These are phyloP conservation scores for Curvularia verruculosa DNA, from an alignment of 2,329 filamentous ascomycete species.

Conservation along the genomic window DNA sequence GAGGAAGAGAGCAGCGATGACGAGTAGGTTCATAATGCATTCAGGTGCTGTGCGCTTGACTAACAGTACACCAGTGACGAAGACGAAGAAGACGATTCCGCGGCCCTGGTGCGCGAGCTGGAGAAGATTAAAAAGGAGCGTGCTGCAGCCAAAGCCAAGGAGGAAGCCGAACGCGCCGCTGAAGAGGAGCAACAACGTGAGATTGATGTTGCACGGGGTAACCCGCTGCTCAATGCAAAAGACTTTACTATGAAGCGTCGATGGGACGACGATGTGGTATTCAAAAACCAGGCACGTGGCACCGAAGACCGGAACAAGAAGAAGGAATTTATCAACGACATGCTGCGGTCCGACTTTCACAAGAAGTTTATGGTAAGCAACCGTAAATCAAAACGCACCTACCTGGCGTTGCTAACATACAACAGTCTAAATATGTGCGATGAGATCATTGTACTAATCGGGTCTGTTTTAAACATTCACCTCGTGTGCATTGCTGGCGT, in stretches of 20 bases:
- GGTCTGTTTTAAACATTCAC: neutral
- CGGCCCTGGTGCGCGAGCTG: slow-evolving; percentile 87
- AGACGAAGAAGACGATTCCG: slow-evolving; percentile 78
- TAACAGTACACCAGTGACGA: slow-evolving; percentile 43
- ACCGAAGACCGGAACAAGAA: slow-evolving; percentile 90
- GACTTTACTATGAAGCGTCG: slow-evolving; percentile 90
- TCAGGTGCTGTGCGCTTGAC: neutral
- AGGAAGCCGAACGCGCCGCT: slow-evolving; percentile 81
- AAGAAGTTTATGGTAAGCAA: slow-evolving; percentile 84
- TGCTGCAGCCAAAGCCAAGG: slow-evolving; percentile 78
- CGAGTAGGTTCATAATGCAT: slow-evolving; percentile 52
- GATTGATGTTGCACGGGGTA: slow-evolving; percentile 87
- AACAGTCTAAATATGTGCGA: slow-evolving; percentile 48
- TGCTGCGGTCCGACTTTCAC: slow-evolving; percentile 94
- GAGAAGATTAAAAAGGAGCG: slow-evolving; percentile 92
- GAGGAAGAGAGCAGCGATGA: slow-evolving; percentile 63
- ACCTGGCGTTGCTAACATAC: slow-evolving; percentile 17
- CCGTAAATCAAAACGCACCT: neutral
- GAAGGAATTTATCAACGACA: slow-evolving; percentile 97
- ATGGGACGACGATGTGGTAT: slow-evolving; percentile 99
- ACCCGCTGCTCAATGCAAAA: slow-evolving; percentile 84
- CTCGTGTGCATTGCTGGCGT: slow-evolving; percentile 32
- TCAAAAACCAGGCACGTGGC: slow-evolving; percentile 96
- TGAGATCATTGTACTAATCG: slow-evolving; percentile 28
- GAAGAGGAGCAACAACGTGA: slow-evolving; percentile 84